phyloP scores from a whole-genome alignment of 1,284 basidiomycete species.

The Baeospora myosura region DNA sequence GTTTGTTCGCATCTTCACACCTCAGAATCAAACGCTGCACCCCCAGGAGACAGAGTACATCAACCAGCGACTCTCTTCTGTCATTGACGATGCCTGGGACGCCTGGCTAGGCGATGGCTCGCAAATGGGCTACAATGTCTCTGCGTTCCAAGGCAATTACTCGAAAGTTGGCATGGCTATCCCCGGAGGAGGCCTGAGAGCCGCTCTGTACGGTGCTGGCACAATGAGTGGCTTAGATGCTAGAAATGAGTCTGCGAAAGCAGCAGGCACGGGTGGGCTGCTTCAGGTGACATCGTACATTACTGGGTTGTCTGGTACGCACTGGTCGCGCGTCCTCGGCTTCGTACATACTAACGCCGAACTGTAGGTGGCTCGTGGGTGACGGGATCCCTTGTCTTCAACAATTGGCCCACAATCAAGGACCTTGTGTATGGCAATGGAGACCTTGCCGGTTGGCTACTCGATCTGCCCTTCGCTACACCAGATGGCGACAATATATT shows the following conservation, averaged over 20 bases:
- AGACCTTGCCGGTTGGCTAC: slow-evolving; percentile 46
- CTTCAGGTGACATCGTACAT: slow-evolving; percentile 60
- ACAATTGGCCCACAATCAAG: slow-evolving; percentile 46
- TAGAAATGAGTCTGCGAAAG: slow-evolving; percentile 46
- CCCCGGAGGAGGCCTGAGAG: slow-evolving; percentile 53
- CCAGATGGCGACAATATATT: slow-evolving; percentile 43
- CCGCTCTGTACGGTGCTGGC: slow-evolving; percentile 54
- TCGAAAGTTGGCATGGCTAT: slow-evolving; percentile 52
- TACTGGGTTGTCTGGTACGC: slow-evolving; percentile 52
- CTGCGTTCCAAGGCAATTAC: slow-evolving; percentile 30
- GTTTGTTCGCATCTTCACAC: slow-evolving; percentile 46
- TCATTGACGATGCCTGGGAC: slow-evolving; percentile 44
- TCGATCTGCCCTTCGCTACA: slow-evolving; percentile 47
- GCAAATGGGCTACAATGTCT: slow-evolving; percentile 43
- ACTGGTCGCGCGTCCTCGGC: slow-evolving; percentile 5
- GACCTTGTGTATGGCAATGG: slow-evolving; percentile 52
- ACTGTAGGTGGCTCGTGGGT: slow-evolving; percentile 59
- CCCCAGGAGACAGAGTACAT: slow-evolving; percentile 43
- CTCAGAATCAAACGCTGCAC: slow-evolving; percentile 44
- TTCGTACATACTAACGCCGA: not conserved
- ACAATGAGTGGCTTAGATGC: slow-evolving; percentile 52
- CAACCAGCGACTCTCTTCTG: slow-evolving; percentile 29
- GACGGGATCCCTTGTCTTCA: slow-evolving; percentile 47
- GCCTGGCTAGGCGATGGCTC: slow-evolving; percentile 52
- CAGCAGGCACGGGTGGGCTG: slow-evolving; percentile 55